These are phyloP conservation scores for Yarrowia alimentaria DNA, from an alignment of 805 yeast genomes.

Conservation along the genomic window DNA sequence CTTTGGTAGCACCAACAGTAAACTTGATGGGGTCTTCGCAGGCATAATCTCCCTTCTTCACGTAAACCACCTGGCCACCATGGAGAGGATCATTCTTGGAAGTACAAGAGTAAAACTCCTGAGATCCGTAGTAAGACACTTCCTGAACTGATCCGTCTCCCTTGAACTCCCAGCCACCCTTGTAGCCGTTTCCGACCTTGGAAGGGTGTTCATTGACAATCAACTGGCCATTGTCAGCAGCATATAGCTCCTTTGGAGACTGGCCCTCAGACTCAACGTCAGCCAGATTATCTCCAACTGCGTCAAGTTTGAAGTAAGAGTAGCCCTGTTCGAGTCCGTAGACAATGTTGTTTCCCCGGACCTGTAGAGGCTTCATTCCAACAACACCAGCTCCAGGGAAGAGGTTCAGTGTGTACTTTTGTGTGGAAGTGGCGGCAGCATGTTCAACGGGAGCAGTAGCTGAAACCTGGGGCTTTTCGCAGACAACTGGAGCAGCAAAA, in stretches of 20 bases:
- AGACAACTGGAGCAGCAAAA: neutral
- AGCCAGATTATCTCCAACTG: too few species aligned
- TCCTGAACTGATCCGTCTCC: neutral
- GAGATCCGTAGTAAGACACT: slow-evolving; percentile 7
- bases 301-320: too few species aligned
- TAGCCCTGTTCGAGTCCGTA: neutral
- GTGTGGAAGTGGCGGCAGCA: too few species aligned
- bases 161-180: neutral
- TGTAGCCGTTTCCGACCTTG: too few species aligned
- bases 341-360: neutral
- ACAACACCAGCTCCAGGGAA: neutral
- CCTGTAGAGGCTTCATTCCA: slow-evolving; percentile 1
- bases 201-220: neutral
- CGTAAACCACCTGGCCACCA: slow-evolving; percentile 7
- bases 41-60: neutral
- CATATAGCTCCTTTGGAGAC: neutral
- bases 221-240: neutral
- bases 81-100: neutral
- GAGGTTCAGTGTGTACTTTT: neutral
- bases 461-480: too few species aligned
- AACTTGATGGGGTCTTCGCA: slow-evolving; percentile 13
- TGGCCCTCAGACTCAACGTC: too few species aligned
- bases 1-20: neutral
- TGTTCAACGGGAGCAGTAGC: too few species aligned
- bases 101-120: slow-evolving; percentile 13